Conservation (phyloP, 768 basidiomycete genomes). For the Leccinum uliginosum region DNA sequence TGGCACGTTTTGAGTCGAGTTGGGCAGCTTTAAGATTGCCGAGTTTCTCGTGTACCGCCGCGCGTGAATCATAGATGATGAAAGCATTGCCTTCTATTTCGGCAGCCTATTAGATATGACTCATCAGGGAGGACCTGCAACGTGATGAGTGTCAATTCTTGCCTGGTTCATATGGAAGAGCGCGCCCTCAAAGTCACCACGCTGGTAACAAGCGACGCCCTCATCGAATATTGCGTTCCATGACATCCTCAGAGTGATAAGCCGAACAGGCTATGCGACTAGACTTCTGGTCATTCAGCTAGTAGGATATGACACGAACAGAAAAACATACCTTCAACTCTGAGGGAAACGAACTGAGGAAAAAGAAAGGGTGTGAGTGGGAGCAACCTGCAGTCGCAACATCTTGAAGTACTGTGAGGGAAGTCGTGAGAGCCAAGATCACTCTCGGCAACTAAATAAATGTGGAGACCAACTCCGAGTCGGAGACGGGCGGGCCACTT, state of each 20-base stretch:
- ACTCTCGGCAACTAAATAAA: neutral
- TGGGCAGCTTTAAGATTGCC: slow-evolving; percentile 61
- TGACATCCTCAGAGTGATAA: slow-evolving; percentile 31
- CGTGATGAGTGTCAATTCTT: neutral
- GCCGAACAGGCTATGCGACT: neutral
- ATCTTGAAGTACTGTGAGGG: neutral
- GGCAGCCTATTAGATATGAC: slow-evolving; percentile 43
- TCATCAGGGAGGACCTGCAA: neutral
- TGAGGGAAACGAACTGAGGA: neutral
- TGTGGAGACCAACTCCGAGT: neutral
- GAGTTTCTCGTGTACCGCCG: slow-evolving; percentile 64
- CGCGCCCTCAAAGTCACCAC: slow-evolving; percentile 41
- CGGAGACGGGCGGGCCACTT: neutral
- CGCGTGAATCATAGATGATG: slow-evolving; percentile 69
- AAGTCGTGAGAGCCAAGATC: neutral
- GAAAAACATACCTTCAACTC: neutral
- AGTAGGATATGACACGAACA: neutral
- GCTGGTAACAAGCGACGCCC: slow-evolving; percentile 41
- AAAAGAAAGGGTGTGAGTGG: neutral
- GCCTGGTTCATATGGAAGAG: slow-evolving; percentile 48
- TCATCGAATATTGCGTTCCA: slow-evolving; percentile 43
- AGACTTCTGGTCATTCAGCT: neutral
- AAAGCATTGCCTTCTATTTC: slow-evolving; percentile 39
- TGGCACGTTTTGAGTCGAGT: slow-evolving; percentile 63
- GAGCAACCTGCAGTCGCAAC: neutral